Percentiles rank a stretch among this genome's conserved stretches.
These are phyloP conservation scores for Marasmius fiardii DNA, from an alignment of 1,284 basidiomycete species.

Conservation along the genomic window DNA sequence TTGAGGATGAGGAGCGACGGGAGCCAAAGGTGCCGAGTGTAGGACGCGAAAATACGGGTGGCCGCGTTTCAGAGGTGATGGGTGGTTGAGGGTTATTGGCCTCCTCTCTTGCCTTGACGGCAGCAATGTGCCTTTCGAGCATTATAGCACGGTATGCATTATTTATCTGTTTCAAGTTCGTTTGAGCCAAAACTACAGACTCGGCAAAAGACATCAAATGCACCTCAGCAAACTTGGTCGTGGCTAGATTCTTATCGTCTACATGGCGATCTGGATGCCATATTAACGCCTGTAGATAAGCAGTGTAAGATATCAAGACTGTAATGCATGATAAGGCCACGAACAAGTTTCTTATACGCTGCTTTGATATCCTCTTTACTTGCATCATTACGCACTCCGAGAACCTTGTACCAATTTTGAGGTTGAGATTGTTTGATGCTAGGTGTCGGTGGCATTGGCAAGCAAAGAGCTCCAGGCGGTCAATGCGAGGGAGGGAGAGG, in stretches of 20 bases:
- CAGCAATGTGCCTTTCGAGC: constrained; percentile 15
- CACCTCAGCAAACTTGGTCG: constrained; percentile 23
- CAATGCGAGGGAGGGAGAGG: neutral
- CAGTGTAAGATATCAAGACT: neutral
- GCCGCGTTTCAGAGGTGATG: constrained; percentile 1
- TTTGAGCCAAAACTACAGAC: neutral
- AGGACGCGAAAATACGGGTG: neutral
- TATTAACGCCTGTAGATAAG: constrained; percentile 26
- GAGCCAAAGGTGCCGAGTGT: neutral
- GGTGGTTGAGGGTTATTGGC: constrained; percentile 2
- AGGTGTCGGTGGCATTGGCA: neutral
- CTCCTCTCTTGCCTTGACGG: constrained; percentile 6
- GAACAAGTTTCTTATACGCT: constrained; percentile 29
- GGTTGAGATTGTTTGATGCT: neutral
- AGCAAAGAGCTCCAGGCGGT: neutral
- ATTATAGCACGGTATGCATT: constrained; percentile 26
- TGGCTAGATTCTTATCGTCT: constrained; percentile 21
- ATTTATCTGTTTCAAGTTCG: constrained; percentile 22
- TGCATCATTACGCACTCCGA: constrained; percentile 27
- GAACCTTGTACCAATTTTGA: constrained; percentile 20
- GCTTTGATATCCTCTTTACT: constrained; percentile 26
- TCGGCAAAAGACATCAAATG: constrained; percentile 1
- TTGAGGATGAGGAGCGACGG: constrained; percentile 8
- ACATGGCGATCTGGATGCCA: constrained; percentile 29
- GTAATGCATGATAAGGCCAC: constrained; percentile 7